Evolutionary conservation across 495 filamentous ascomycete species (phyloP).

Genomic region (Penicillium verhagenii): DNA sequence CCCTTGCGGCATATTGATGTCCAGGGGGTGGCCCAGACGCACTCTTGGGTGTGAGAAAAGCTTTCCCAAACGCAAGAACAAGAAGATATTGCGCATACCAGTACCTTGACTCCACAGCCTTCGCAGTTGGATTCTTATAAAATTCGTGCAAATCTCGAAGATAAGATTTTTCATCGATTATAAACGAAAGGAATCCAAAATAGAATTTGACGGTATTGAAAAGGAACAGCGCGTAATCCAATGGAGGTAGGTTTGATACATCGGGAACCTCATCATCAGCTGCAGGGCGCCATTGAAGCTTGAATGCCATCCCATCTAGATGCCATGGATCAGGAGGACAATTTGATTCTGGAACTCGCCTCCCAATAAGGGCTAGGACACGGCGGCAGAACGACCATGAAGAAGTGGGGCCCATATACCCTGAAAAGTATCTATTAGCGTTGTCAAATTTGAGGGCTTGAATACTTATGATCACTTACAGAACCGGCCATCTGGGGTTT

Average conservation of each 20-base stretch:
- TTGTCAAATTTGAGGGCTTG: no score
- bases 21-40: slow-evolving; percentile 35
- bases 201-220: slow-evolving; percentile 42
- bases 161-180: slow-evolving; percentile 38
- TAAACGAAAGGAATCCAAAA: slow-evolving; percentile 35
- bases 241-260: slow-evolving; percentile 31
- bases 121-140: slow-evolving; percentile 25
- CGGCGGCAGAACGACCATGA: slow-evolving; percentile 38
- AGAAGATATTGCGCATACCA: slow-evolving; percentile 43
- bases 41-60: slow-evolving; percentile 30
- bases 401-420: slow-evolving; percentile 36
- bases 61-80: slow-evolving; percentile 42
- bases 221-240: slow-evolving; percentile 38
- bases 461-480: slow-evolving; percentile 26
- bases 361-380: slow-evolving; percentile 28
- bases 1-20: slow-evolving; percentile 34
- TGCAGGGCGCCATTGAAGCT: slow-evolving; percentile 36
- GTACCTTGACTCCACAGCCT: slow-evolving; percentile 25
- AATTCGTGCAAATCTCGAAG: slow-evolving; percentile 33
- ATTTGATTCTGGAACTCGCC: slow-evolving; percentile 25
- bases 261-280: slow-evolving; percentile 29
- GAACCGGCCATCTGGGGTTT: slow-evolving; percentile 29
- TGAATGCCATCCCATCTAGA: slow-evolving; percentile 38
- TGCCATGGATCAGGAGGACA: slow-evolving; percentile 30
- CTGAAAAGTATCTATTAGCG: no score